Percentiles rank a stretch among this genome's conserved stretches.
These are phyloP conservation scores for Debaryomyces sp. DNA, from an alignment of 1,139 yeast species.

Conservation along the genomic window DNA sequence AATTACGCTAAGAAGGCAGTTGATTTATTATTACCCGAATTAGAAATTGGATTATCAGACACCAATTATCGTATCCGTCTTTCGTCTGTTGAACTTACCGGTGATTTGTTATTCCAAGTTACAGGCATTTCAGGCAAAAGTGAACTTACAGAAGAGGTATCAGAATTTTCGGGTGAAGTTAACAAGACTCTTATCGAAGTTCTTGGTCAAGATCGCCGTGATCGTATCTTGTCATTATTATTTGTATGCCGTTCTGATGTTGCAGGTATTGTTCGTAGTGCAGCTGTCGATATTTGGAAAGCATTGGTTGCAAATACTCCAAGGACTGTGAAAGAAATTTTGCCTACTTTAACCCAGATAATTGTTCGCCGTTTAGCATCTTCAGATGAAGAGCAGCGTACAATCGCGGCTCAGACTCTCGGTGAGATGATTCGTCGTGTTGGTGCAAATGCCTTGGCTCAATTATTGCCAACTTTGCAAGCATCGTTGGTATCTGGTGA, in stretches of 20 bases:
- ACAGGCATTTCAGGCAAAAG: constrained; percentile 81
- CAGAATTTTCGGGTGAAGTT: constrained; percentile 60
- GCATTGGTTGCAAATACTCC: constrained; percentile 96
- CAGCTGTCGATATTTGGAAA: constrained; percentile 97
- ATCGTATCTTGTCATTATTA: constrained; percentile 77
- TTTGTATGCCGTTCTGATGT: constrained; percentile 94
- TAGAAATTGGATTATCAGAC: constrained; percentile 87
- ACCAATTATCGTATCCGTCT: constrained; percentile 84
- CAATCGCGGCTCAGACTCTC: constrained; percentile 89
- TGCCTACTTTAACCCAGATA: constrained; percentile 79
- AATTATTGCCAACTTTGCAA: constrained; percentile 83
- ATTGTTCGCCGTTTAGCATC: constrained; percentile 85
- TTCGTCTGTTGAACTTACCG: constrained; percentile 95
- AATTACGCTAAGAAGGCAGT: constrained; percentile 94
- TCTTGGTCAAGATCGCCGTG: constrained; percentile 87
- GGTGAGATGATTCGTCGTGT: constrained; percentile 96
- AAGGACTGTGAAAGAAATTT: constrained; percentile 85
- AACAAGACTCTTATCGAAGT: constrained; percentile 71
- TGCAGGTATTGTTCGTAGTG: constrained; percentile 82
- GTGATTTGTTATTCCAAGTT: constrained; percentile 91
- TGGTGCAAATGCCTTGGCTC: constrained; percentile 85
- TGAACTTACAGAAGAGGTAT: constrained; percentile 66
- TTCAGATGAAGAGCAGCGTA: constrained; percentile 73
- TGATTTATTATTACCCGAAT: constrained; percentile 89
- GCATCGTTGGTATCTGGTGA: constrained; percentile 64